Base-by-base conservation (phyloP, 164 flowering plant genomes). In the Macadamia integrifolia region DNA sequence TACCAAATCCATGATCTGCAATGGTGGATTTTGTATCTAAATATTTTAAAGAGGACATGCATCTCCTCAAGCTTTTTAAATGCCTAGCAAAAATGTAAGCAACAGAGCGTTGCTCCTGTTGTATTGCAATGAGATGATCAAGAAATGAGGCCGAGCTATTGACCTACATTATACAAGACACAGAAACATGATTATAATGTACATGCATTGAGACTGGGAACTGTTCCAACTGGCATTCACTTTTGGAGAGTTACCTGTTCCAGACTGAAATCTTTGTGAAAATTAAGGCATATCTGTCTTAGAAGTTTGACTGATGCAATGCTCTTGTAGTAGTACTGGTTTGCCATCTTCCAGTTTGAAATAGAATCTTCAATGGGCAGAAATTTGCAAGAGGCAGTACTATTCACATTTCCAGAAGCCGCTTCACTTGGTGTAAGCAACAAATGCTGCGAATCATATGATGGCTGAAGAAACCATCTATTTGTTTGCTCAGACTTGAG, bases 281-380 rank as follows among this genome's bases (percentile, higher is more conserved):
- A 86, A 61, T 82, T 86, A 44, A 85, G 69, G 69, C 86, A 78
- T 70, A 82, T 77, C 65, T 87, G 79, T 52, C 76, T 79, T 73
- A 90, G 63, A 69, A 69, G 77, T 74, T 81, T 78, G 73, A 95
- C 72, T 57, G 91, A 83, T 35, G 87, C 87, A 72, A 87, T 61
- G 77, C 92, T 84, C 74, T 78, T 87, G 74, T 83, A 92, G 80
- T 92, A 92, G 80, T 74, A 85, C 63, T 75, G 73, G 70, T 83
- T 92, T 56, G 83, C 87, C 5, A 71, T 61, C 74, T 70, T 82
- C 97, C 98, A 92, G 60, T 80, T 79, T 50, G 61, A 61, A 44
- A 76, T 82, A 43, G 65, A 40, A 35, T 14, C 44, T 60, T 58
- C 73, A 44, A 31, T 7, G 7, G 68, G 18, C 17, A 67, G 61